These are phyloP conservation scores for Verbascum thapsus DNA, from an alignment of 257 asterid species.

Conservation along the genomic window DNA sequence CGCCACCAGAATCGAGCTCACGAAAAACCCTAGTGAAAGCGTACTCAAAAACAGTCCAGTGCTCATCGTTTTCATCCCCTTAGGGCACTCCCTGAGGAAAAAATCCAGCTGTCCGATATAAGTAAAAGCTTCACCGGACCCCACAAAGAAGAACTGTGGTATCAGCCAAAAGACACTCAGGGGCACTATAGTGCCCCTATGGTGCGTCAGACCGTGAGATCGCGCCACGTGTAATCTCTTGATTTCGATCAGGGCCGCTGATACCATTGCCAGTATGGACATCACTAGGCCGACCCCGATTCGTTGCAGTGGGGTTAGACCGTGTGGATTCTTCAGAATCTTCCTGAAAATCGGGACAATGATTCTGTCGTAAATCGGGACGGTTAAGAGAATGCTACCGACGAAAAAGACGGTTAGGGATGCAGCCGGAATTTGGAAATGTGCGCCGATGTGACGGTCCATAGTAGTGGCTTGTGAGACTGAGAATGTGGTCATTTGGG, in stretches of 20 bases:
- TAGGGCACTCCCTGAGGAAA: conserved; percentile 75
- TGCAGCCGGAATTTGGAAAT: conserved; percentile 70
- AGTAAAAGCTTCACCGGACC: conserved; percentile 86
- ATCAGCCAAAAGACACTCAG: conserved; percentile 66
- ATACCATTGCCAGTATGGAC: conserved; percentile 58
- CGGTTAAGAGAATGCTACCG: conserved; percentile 61
- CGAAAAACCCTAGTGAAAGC: conserved; percentile 67
- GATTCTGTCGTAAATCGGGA: conserved; percentile 58
- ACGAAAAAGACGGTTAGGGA: conserved; percentile 78
- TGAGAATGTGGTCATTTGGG: conserved; percentile 87
- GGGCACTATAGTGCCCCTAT: conserved; percentile 29
- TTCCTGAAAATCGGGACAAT: conserved; percentile 46
- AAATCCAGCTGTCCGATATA: conserved; percentile 92
- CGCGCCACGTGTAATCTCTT: conserved; percentile 46
- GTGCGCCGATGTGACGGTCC: conserved; percentile 58
- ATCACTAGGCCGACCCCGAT: conserved; percentile 57
- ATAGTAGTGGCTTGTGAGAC: conserved; percentile 84
- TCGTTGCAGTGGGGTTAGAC: conserved; percentile 70
- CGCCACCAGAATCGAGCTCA: conserved; percentile 66
- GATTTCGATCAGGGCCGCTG: conserved; percentile 59
- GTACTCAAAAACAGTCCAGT: conserved; percentile 83
- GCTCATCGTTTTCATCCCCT: conserved; percentile 92
- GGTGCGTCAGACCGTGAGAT: conserved; percentile 37
- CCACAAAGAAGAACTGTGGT: conserved; percentile 75
- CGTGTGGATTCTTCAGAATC: conserved; percentile 50